Evolutionary conservation across 352 stramenopile genomes (phyloP), one percentile per base, ranked within the genome.

Genomic region (Elongisporangium senticosum): DNA sequence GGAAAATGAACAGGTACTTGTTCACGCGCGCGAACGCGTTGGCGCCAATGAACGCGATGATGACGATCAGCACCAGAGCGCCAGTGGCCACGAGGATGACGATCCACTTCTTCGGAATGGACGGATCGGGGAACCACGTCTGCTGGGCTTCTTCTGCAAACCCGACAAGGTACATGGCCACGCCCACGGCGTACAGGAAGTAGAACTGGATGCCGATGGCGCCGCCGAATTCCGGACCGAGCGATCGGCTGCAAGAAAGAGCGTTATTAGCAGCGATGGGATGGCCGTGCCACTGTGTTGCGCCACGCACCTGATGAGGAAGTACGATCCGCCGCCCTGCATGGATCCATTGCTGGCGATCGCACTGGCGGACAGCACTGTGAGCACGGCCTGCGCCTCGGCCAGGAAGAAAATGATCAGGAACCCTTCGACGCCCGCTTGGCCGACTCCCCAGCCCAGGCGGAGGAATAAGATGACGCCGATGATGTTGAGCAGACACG

Each of bases 151-250:
- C 74, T 63, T 92, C 83, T 0, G 79, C 85, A 47, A 94, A 92
- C 1, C 85, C 85, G 19, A 93, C 79, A 8, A 94, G 63, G 55
- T 92, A 93, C 77, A 93, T 83, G 4, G 79, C 71, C 17, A 89
- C 71, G 2, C 76, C 83, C 4, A 91, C 74, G 0, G 78, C 72
- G 26, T 92, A 86, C 10, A 87, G 62, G 57, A 96, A 79, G 65
- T 97, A 98, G 64, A 97, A 98, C 26, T 97, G 76, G 6, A 97
- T 55, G 4, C 92, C 89, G 19, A 98, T 79, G 0, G 89, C 83
- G n/a, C 86, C 87, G 7, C 89, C 92, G 56, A 96, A 85, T 59
- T 97, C 86, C 0, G 87, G 73, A 0, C 90, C 90, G 0, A 96
- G 65, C 17, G 73, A 85, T 3, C 77, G 77, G 64, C 77, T 86